These are phyloP conservation scores for Vitrella brassicaformis DNA, from an alignment of 73 alveolate species.

Conservation along the genomic window DNA sequence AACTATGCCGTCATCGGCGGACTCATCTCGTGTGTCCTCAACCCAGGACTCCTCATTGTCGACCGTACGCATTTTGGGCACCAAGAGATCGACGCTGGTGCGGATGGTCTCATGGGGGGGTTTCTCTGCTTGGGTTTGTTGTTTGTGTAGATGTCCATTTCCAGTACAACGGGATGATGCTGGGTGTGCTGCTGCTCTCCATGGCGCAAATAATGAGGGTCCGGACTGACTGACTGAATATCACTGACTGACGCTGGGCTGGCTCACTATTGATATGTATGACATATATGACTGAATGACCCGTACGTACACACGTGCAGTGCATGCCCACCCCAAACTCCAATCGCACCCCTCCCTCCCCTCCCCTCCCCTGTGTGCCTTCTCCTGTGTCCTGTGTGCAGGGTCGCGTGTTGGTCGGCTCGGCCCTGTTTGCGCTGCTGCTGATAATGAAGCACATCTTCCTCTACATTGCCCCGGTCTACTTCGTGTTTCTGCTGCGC, in stretches of 20 bases:
- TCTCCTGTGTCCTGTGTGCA: no score
- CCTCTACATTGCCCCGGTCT: constrained; percentile 43
- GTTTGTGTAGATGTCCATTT: constrained; percentile 19
- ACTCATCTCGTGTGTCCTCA: no score
- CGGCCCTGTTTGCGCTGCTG: constrained; percentile 7
- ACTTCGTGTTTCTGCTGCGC: constrained; percentile 26
- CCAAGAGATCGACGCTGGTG: background rate
- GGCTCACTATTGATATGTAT: no score
- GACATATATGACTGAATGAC: no score
- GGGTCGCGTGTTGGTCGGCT: constrained; percentile 7
- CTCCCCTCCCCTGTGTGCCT: no score
- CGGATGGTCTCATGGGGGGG: background rate
- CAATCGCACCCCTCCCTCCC: no score
- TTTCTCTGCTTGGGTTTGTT: background rate
- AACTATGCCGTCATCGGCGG: no score
- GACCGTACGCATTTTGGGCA: constrained; percentile 4
- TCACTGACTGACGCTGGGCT: no score
- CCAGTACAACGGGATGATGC: constrained; percentile 42
- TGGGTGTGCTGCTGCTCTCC: constrained; percentile 35
- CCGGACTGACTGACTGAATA: background rate
- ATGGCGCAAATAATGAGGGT: constrained; percentile 1
- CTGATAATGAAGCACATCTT: constrained; percentile 35
- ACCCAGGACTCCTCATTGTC: constrained; percentile 19
- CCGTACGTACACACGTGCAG: no score
- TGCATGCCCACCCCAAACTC: no score